Base-by-base conservation (phyloP, 2,329 filamentous ascomycete genomes). In the Fusarium sp. region DNA sequence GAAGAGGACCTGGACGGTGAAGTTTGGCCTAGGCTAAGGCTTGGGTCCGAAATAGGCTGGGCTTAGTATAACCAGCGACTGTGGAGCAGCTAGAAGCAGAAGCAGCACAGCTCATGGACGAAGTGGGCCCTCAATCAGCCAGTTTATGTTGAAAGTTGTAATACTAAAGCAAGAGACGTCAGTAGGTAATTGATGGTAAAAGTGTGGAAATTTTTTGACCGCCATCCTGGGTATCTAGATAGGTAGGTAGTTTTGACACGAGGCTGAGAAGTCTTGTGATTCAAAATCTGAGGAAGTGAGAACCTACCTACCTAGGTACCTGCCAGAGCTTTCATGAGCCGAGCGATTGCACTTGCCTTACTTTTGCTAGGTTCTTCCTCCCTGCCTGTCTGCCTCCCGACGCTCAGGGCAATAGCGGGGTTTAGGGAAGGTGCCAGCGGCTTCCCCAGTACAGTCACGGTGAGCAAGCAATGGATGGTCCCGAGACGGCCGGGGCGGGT, bases 1-100 rank as follows among this genome's bases (percentile, higher is more conserved):
- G 63, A 65, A 40, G 64, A 62, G 57, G 62, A 71, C 69, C 69
- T 71, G 64, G 69, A 74, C 73, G 71, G 69, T 74, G 73, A 71
- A 75, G 67, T 75, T 74, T 75, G 71, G 67, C 64, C 69, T 72
- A 59, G 72, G 61, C 70, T 67, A 34, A 44, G 57, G 48, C 58
- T 30, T 75, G 70, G 72, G 66, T 61, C 70, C 70, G 62, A 70
- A 75, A 74, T 69, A 62, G 71, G 67, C 71, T 74, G 66, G 66
- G 58, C 59, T 66, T 67, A 42, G 53, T 67, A 53, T 51, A 51
- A 51, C 48, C 44, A 57, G 41, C 40, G 41, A 71, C 69, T 63
- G 59, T 45, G 52, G 66, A 67, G 57, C 25, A 47, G 40, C 63
- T 45, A 58, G 47, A 61, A 58, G 41, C 24, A 52, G 40, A 60